These are phyloP conservation scores for Thielaviopsis populi DNA, from an alignment of 2,329 filamentous ascomycete species.

Conservation along the genomic window DNA sequence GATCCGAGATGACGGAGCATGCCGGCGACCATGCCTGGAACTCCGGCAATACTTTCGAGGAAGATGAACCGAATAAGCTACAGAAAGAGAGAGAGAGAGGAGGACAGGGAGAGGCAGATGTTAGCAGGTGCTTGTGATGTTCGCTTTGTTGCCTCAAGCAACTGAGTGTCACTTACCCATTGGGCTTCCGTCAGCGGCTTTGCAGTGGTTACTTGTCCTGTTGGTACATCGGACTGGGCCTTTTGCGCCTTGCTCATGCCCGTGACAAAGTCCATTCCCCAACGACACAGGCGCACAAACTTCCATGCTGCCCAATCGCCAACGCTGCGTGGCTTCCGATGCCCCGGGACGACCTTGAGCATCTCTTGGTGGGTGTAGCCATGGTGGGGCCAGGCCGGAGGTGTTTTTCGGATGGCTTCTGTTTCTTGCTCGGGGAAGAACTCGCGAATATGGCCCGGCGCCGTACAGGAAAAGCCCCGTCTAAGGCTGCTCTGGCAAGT, in stretches of 20 bases:
- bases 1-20: constrained; percentile 83
- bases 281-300: constrained; percentile 61
- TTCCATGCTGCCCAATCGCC: constrained; percentile 69
- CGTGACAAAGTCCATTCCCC: constrained; percentile 67
- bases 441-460: constrained; percentile 32
- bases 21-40: constrained; percentile 91
- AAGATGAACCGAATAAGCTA: constrained; percentile 74
- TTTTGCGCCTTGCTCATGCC: constrained; percentile 60
- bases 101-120: neutral
- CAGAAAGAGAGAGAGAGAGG: neutral
- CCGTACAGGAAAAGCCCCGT: constrained; percentile 37
- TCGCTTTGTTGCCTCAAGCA: neutral
- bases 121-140: neutral
- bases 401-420: constrained; percentile 44
- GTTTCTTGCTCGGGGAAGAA: constrained; percentile 50
- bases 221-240: constrained; percentile 41
- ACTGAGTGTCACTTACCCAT: constrained; percentile 40
- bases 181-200: constrained; percentile 66
- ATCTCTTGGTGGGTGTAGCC: constrained; percentile 70
- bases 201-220: constrained; percentile 36
- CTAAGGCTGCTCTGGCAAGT: constrained; percentile 17
- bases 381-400: constrained; percentile 54
- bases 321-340: constrained; percentile 55
- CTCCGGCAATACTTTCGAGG: constrained; percentile 84
- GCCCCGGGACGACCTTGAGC: constrained; percentile 55